These are phyloP conservation scores for Primulina eburnea DNA, from an alignment of 257 asterid species.

Conservation along the genomic window DNA sequence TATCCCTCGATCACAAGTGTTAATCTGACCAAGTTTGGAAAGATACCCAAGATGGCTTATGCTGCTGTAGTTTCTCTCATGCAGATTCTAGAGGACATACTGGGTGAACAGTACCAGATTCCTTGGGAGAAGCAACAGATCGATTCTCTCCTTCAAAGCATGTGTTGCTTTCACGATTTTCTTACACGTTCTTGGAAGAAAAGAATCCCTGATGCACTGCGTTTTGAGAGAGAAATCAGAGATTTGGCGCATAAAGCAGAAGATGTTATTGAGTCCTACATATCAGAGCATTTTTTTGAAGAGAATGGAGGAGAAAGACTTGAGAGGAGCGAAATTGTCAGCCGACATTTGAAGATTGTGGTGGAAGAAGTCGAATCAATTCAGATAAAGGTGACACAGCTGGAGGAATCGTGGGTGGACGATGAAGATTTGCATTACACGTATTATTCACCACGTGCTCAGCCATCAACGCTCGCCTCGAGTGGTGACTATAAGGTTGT, in stretches of 20 bases:
- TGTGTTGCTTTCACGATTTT: conserved; percentile 1
- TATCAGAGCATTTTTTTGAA: not conserved
- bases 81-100: conserved; percentile 1
- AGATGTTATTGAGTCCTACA: conserved; percentile 12
- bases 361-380: not conserved
- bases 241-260: conserved; percentile 15
- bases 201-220: not conserved
- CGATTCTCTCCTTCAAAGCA: not conserved
- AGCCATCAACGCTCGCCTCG: not conserved
- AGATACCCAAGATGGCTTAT: conserved; percentile 10
- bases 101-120: not conserved
- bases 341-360: not conserved
- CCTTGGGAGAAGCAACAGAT: not conserved
- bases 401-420: not conserved
- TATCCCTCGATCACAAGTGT: no score
- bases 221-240: conserved; percentile 18
- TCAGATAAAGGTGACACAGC: not conserved
- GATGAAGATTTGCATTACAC: not conserved
- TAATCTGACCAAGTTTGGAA: no score
- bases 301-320: not conserved
- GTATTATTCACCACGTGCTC: not conserved
- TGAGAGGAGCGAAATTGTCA: not conserved
- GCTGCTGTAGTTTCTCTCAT: conserved; percentile 19
- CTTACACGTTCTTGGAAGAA: conserved; percentile 3
- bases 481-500: conserved; percentile 10